Conservation (phyloP, 2,329 filamentous ascomycete genomes). For the Anthostomella pinea region DNA sequence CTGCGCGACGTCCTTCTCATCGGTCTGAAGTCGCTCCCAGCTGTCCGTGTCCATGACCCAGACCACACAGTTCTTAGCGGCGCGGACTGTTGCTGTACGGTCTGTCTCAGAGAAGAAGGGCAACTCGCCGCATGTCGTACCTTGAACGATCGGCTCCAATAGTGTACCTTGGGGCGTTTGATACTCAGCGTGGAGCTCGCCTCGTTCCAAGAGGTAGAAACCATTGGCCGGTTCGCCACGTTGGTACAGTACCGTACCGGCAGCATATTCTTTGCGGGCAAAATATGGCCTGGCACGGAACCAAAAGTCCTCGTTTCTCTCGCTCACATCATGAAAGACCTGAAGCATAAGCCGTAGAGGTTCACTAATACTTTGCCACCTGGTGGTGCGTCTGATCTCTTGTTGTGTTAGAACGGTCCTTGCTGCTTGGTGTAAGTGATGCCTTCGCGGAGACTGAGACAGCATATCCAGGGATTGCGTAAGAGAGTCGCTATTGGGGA, state of each 20-base stretch:
- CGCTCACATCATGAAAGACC: slow-evolving; percentile 86
- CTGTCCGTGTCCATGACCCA: slow-evolving; percentile 74
- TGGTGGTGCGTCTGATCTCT: slow-evolving; percentile 56
- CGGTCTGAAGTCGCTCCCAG: slow-evolving; percentile 70
- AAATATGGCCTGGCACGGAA: slow-evolving; percentile 78
- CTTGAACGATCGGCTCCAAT: slow-evolving; percentile 88
- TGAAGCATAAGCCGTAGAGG: slow-evolving; percentile 89
- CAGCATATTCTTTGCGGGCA: slow-evolving; percentile 60
- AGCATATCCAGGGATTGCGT: slow-evolving; percentile 36
- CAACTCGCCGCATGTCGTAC: slow-evolving; percentile 91
- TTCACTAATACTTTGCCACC: slow-evolving; percentile 85
- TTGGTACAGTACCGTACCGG: slow-evolving; percentile 73
- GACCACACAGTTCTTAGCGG: slow-evolving; percentile 75
- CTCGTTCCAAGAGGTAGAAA: slow-evolving; percentile 88
- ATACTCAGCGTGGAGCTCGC: slow-evolving; percentile 88
- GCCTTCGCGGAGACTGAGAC: slow-evolving; percentile 78
- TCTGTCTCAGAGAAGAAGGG: slow-evolving; percentile 93
- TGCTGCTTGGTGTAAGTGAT: slow-evolving; percentile 75
- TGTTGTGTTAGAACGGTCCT: slow-evolving; percentile 69
- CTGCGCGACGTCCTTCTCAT: slow-evolving; percentile 73
- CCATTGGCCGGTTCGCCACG: slow-evolving; percentile 74
- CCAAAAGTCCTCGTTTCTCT: slow-evolving; percentile 94
- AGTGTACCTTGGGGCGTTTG: slow-evolving; percentile 84
- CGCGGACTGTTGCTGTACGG: slow-evolving; percentile 80
- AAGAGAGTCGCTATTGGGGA: slow-evolving; percentile 40